Conservation (phyloP, 208 protist species). For the Acanthamoeba sp. region DNA sequence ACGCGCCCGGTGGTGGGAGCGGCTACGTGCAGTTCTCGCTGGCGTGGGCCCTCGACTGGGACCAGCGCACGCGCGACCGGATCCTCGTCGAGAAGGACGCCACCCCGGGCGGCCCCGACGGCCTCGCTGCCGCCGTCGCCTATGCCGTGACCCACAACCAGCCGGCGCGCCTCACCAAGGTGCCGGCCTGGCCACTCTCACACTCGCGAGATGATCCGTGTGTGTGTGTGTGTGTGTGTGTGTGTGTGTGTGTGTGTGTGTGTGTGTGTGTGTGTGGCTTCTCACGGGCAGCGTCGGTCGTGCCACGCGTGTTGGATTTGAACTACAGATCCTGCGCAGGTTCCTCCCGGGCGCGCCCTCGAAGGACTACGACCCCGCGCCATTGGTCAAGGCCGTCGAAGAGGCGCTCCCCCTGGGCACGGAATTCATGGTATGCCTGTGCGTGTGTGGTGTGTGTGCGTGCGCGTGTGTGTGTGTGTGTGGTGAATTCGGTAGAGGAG, state of each 20-base stretch:
- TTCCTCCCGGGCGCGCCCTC: neutral
- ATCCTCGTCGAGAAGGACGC: conserved; percentile 30
- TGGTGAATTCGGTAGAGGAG: too few relatives aligned
- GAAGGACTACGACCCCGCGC: conserved; percentile 17
- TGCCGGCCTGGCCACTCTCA: too few relatives aligned
- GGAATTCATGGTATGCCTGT: neutral
- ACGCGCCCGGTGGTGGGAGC: neutral
- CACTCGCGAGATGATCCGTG: too few relatives aligned
- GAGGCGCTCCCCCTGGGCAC: conserved; percentile 4
- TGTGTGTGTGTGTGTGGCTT: too few relatives aligned
- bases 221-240: too few relatives aligned
- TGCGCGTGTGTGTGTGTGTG: too few relatives aligned
- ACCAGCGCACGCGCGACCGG: conserved; percentile 14
- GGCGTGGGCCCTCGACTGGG: conserved; percentile 3
- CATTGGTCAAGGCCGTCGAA: neutral
- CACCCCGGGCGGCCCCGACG: neutral
- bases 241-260: too few relatives aligned
- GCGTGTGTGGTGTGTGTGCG: neutral
- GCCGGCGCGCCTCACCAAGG: neutral
- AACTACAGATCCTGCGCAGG: neutral
- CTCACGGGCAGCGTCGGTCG: too few relatives aligned
- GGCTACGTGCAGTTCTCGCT: conserved; percentile 42
- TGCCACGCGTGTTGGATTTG: too few relatives aligned
- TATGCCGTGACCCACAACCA: conserved; percentile 39
- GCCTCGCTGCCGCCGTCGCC: conserved; percentile 14